Base-by-base conservation (phyloP, 306 rosid genomes). In the Abrus precatorius region DNA sequence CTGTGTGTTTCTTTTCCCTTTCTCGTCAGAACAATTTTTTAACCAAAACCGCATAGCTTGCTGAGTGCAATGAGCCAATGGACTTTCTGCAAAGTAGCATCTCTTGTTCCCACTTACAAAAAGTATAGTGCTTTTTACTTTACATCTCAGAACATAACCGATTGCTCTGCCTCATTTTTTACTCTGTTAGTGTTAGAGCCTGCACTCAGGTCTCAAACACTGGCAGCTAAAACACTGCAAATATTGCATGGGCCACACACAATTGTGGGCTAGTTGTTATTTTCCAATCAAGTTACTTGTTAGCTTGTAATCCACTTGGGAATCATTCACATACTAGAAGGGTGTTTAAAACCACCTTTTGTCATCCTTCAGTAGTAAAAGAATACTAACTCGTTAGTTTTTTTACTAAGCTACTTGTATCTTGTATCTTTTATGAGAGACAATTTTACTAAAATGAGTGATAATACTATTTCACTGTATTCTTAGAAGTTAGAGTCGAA, bases 21-120 rank as follows among this genome's bases (percentile, higher is more conserved):
- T 83, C 73, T 72, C 55, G 0, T 62, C 44, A 12, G 75, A 76
- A 80, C 85, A 80, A 50, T 1, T 63, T 71, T 63, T 86, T 83
- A 83, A 71, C 89, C 81, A 75, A 69, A 86, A 64, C 44, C 5
- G 20, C 48, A 75, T 75, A 56, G 68, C 63, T 66, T 77, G 81
- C 56, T 80, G 6, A 2, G 30, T 67, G 52, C 83, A 76, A 80
- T 76, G 20, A 48, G 78, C 81, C 83, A 83, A 75, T 61, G 53
- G 9, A 38, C 79, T 83, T 80, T 80, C 67, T 62, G 41, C 32
- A 72, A 83, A 86, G 56, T 75, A 71, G 83, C 65, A 80, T 54
- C 13, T 82, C 69, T 69, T 27, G 28, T 59, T 20, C 61, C 61
- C 87, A 65, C 82, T 76, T 9, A 13, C 52, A 69, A 76, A 36